These are phyloP conservation scores for Taphrina confusa DNA, from an alignment of 1,139 yeast species.

Conservation along the genomic window DNA sequence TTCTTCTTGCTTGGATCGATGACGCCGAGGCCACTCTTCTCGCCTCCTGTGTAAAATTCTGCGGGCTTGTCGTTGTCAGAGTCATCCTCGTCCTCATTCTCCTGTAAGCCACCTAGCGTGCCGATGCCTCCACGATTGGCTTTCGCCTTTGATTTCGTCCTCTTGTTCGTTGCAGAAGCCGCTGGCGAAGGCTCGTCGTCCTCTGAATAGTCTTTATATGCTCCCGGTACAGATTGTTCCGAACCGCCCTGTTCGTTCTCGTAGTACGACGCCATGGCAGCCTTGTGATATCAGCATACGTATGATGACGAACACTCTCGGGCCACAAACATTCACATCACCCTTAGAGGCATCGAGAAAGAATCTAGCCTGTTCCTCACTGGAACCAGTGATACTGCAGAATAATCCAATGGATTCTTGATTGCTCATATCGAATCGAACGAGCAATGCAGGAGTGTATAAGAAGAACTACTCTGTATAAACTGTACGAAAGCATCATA, in stretches of 20 bases:
- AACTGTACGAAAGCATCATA: too few species aligned
- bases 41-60: conserved; percentile 79
- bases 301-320: background rate
- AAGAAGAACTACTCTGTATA: too few species aligned
- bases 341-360: conserved; percentile 16
- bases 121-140: conserved; percentile 5
- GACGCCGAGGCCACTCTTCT: conserved; percentile 88
- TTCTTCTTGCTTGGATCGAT: conserved; percentile 70
- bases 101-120: conserved; percentile 54
- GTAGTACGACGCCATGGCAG: conserved; percentile 6
- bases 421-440: conserved; percentile 14
- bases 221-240: background rate
- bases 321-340: conserved; percentile 14
- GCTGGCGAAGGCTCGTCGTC: background rate
- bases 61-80: conserved; percentile 56
- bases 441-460: too few species aligned
- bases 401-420: conserved; percentile 2
- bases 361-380: conserved; percentile 6
- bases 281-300: background rate
- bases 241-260: background rate
- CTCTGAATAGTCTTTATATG: background rate
- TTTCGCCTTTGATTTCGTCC: background rate
- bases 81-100: conserved; percentile 43
- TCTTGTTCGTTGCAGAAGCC: background rate
- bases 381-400: conserved; percentile 7